Conservation (phyloP, 2,329 filamentous ascomycete species). For the Aspergillus sp. region DNA sequence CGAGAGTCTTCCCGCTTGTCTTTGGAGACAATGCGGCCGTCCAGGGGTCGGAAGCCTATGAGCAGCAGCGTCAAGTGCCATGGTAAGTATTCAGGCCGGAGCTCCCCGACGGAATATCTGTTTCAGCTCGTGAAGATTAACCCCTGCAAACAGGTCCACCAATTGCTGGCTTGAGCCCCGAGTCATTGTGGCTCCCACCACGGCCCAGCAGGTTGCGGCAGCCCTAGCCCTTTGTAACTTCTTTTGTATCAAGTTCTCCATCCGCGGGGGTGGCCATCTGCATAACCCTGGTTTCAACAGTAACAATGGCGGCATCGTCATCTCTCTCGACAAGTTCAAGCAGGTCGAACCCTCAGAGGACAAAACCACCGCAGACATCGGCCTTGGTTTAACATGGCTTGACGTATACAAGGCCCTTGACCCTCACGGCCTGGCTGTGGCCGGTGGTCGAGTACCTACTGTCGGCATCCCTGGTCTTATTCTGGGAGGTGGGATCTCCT, state of each 20-base stretch:
- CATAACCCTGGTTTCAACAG: constrained; percentile 18
- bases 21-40: constrained; percentile 6
- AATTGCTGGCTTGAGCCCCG: constrained; percentile 12
- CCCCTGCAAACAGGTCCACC: background rate
- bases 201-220: constrained; percentile 1
- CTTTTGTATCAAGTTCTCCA: constrained; percentile 1
- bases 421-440: constrained; percentile 39
- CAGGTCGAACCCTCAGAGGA: constrained; percentile 34
- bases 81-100: background rate
- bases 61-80: background rate
- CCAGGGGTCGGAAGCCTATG: constrained; percentile 1
- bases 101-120: too few relatives aligned
- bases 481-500: constrained; percentile 36
- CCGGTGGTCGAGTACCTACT: constrained; percentile 45
- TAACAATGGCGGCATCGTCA: constrained; percentile 42
- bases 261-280: constrained; percentile 14
- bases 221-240: constrained; percentile 4
- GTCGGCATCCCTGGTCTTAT: constrained; percentile 49
- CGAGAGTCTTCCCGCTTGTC: background rate
- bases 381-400: constrained; percentile 47
- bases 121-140: background rate
- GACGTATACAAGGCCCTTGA: constrained; percentile 45
- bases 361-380: constrained; percentile 42
- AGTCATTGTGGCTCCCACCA: constrained; percentile 6
- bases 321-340: constrained; percentile 49